Conservation (phyloP, 2,329 filamentous ascomycete genomes). For the Fusarium tricinctum region DNA sequence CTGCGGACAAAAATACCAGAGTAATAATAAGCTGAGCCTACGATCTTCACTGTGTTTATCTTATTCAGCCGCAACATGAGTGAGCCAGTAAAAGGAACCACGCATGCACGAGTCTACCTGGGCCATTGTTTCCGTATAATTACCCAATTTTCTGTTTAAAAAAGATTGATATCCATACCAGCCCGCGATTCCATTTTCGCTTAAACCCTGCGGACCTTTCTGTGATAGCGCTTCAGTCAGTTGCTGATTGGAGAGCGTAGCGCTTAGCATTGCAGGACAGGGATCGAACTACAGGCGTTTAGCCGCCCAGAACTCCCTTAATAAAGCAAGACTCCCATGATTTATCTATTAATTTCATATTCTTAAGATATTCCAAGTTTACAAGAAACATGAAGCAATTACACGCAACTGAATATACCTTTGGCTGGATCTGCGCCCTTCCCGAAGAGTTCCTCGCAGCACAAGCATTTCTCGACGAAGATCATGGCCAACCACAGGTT, state of each 20-base stretch:
- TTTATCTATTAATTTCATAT: not conserved
- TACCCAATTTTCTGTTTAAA: too few relatives aligned
- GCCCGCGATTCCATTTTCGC: too few relatives aligned
- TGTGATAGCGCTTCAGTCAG: too few relatives aligned
- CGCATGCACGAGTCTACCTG: too few relatives aligned
- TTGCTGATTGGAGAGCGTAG: not conserved
- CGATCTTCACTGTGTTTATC: not conserved
- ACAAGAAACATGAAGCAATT: not conserved
- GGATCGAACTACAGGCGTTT: not conserved
- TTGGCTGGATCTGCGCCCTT: constrained; percentile 5
- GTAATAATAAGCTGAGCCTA: not conserved
- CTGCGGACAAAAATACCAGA: not conserved
- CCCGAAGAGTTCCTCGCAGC: constrained; percentile 3
- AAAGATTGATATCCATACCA: too few relatives aligned
- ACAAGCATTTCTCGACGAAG: constrained; percentile 4
- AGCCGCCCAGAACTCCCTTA: not conserved
- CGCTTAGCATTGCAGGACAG: too few relatives aligned
- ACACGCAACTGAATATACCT: constrained; percentile 1
- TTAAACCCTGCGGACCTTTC: too few relatives aligned
- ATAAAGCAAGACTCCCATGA: not conserved
- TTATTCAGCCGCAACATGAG: not conserved
- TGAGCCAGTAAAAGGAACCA: too few relatives aligned
- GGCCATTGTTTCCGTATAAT: too few relatives aligned
- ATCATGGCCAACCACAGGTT: not conserved
- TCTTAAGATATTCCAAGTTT: too few relatives aligned